Percentiles rank a stretch among this genome's conserved stretches.
Evolutionary conservation across 2,329 filamentous ascomycete species (phyloP).

Genomic region (Diplocarpon rosae): DNA sequence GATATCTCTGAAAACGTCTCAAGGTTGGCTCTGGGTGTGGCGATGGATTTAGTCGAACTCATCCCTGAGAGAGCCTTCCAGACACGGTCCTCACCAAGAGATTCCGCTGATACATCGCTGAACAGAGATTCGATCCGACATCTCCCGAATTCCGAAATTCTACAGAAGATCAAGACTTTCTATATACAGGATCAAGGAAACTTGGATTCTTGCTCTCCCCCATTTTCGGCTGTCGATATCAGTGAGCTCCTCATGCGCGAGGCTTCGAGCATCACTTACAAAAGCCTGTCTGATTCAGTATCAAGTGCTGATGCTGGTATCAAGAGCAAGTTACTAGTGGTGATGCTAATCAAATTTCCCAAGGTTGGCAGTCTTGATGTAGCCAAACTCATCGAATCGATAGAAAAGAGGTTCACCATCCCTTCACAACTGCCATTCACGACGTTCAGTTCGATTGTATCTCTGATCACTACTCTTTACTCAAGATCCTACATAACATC

Average conservation of each 20-base stretch:
- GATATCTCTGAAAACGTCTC: conserved; percentile 21
- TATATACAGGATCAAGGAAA: conserved; percentile 62
- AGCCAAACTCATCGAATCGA: conserved; percentile 37
- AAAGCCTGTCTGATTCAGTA: conserved; percentile 33
- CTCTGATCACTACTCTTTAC: conserved; percentile 46
- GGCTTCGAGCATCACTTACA: conserved; percentile 40
- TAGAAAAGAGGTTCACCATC: conserved; percentile 37
- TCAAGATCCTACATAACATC: conserved; percentile 39
- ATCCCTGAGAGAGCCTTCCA: conserved; percentile 55
- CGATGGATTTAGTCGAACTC: conserved; percentile 47
- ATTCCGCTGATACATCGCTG: conserved; percentile 18
- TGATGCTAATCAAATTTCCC: conserved; percentile 43
- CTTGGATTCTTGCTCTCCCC: conserved; percentile 48
- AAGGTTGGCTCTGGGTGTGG: conserved; percentile 35
- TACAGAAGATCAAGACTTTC: conserved; percentile 52
- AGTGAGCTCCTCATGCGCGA: conserved; percentile 55
- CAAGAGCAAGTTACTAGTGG: conserved; percentile 47
- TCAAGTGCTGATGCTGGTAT: conserved; percentile 40
- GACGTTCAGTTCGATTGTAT: conserved; percentile 47
- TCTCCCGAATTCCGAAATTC: conserved; percentile 39
- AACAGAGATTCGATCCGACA: conserved; percentile 23
- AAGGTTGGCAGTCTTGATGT: conserved; percentile 35
- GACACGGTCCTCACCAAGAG: conserved; percentile 20
- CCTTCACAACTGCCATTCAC: conserved; percentile 36
- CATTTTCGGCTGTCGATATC: conserved; percentile 44